Conservation (phyloP, 768 basidiomycete species). For the Hericium rajendrae region DNA sequence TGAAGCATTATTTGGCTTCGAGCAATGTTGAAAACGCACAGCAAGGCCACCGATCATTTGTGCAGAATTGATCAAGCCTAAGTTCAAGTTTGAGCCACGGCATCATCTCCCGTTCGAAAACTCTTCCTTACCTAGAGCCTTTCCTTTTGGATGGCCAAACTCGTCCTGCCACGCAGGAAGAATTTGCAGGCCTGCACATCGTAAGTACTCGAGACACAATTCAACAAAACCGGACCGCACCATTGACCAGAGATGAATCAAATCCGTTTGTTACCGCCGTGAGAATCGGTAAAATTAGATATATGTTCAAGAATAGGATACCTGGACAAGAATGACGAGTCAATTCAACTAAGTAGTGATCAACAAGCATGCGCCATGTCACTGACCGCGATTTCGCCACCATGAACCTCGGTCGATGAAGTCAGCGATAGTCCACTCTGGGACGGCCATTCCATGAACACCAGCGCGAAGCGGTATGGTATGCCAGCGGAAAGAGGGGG, state of each 20-base stretch:
- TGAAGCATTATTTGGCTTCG: background rate
- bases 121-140: slow-evolving; percentile 32
- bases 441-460: slow-evolving; percentile 18
- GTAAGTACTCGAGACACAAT: background rate
- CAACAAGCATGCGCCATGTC: background rate
- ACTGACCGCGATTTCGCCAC: slow-evolving; percentile 52
- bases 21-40: slow-evolving; percentile 21
- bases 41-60: slow-evolving; percentile 48
- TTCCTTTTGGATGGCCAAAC: slow-evolving; percentile 44
- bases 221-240: slow-evolving; percentile 15
- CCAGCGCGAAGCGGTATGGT: background rate
- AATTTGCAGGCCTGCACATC: slow-evolving; percentile 48
- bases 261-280: slow-evolving; percentile 60
- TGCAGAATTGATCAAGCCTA: slow-evolving; percentile 57
- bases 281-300: slow-evolving; percentile 51
- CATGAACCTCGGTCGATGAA: slow-evolving; percentile 51
- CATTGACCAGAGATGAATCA: slow-evolving; percentile 59
- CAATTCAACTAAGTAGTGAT: background rate
- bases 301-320: slow-evolving; percentile 47
- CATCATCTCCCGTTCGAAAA: too few relatives aligned
- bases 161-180: slow-evolving; percentile 52
- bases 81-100: background rate
- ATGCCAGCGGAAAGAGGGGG: background rate
- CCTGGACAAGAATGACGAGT: slow-evolving; percentile 26
- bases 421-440: slow-evolving; percentile 47